A percentile compares a stretch with the other conserved stretches of the same genome.
phyloP scores from a whole-genome alignment of 1,284 basidiomycete species.

The Cutaneotrichosporon sp. region DNA sequence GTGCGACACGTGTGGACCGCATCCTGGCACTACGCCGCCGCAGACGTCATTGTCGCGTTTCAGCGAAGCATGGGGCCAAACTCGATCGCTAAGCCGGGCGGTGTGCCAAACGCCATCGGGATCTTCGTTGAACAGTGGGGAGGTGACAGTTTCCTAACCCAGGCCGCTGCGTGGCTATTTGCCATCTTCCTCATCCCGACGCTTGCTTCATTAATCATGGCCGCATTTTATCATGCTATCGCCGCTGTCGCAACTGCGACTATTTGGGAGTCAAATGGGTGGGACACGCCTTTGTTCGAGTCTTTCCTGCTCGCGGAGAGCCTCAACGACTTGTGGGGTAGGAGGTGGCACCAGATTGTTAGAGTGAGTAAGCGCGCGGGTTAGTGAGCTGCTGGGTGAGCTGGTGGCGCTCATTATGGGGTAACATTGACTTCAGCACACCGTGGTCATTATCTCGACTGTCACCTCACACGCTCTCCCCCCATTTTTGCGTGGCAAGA shows the following conservation, averaged over 20 bases:
- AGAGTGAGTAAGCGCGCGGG: no score
- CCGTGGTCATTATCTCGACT: not conserved
- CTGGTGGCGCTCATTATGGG: no score
- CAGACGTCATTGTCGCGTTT: not conserved
- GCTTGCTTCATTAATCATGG: constrained; percentile 22
- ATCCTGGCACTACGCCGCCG: not conserved
- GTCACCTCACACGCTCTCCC: not conserved
- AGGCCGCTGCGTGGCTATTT: not conserved
- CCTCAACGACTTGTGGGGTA: constrained; percentile 1
- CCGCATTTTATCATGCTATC: constrained; percentile 1
- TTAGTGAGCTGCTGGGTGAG: no score
- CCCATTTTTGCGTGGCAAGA: constrained; percentile 10
- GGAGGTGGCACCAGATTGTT: not conserved
- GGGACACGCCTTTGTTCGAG: not conserved
- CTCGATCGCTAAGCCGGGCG: not conserved
- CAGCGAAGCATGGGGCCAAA: not conserved
- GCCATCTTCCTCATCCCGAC: constrained; percentile 38
- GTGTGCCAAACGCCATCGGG: not conserved
- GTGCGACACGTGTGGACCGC: not conserved
- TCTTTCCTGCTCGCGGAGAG: not conserved
- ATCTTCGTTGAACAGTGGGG: not conserved
- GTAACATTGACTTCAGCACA: not conserved
- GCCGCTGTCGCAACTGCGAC: not conserved
- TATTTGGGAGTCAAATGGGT: not conserved
- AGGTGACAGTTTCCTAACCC: no score